A percentile compares a stretch with the other conserved stretches of the same genome.
Evolutionary conservation across 805 yeast genomes (phyloP).

Genomic region (Blastobotrys attinorum): DNA sequence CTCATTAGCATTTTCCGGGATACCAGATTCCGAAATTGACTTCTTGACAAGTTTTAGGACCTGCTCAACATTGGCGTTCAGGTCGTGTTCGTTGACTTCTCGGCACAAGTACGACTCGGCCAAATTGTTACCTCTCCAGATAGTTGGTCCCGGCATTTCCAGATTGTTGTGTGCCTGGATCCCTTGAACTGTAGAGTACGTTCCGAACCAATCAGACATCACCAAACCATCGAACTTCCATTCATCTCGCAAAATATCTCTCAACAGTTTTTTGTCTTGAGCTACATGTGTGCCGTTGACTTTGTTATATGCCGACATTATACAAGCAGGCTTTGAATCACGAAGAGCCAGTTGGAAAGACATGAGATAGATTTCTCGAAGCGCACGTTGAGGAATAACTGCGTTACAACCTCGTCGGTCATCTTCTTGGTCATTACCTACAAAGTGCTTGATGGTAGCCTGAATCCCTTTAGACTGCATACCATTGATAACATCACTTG

Average conservation of each 20-base stretch:
- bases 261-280: conserved; percentile 37
- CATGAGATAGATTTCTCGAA: conserved; percentile 54
- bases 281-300: conserved; percentile 54
- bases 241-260: conserved; percentile 42
- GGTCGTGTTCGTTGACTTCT: conserved; percentile 33
- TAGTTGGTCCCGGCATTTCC: conserved; percentile 60
- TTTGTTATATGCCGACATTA: conserved; percentile 59
- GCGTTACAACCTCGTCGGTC: conserved; percentile 43
- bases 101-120: conserved; percentile 36
- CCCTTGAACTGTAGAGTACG: conserved; percentile 39
- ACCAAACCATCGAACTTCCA: conserved; percentile 48
- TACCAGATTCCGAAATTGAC: conserved; percentile 35
- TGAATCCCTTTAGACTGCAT: conserved; percentile 43
- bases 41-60: conserved; percentile 42
- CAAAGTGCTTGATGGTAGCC: conserved; percentile 55
- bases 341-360: conserved; percentile 57
- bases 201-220: conserved; percentile 59
- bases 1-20: conserved; percentile 36
- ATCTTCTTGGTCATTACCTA: conserved; percentile 54
- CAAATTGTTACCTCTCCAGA: conserved; percentile 36
- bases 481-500: conserved; percentile 46
- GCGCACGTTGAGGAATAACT: conserved; percentile 47
- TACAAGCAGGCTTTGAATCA: conserved; percentile 42
- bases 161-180: conserved; percentile 50
- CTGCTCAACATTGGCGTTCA: conserved; percentile 41